Base-by-base conservation (phyloP, 306 rosid species). In the Amphicarpaea edgeworthii region DNA sequence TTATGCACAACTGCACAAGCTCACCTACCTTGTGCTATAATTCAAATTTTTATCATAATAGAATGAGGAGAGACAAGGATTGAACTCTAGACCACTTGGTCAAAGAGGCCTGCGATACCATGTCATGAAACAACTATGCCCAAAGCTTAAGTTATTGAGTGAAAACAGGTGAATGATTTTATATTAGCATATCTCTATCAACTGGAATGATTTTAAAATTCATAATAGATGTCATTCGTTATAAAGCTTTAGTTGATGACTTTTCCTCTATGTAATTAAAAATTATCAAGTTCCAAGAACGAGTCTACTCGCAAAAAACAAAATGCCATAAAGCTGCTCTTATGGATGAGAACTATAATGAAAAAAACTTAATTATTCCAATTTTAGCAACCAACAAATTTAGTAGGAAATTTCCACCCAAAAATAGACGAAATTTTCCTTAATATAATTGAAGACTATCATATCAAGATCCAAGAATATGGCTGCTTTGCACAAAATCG, bases 161-260 rank as follows among this genome's bases (percentile, higher is more conserved):
- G 32, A 28, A 28, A 28, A 28, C 32, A 28, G 32, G 32, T 28
- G 32, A 28, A 28, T 28, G 32, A 5, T 28, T 28, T 28, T 28
- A 3, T 28, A 28, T 28, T n/a, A n/a, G n/a, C n/a, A 1, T 28
- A 0, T 1, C 32, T 28, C 32, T 28, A 28, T 2, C 32, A 28
- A 32, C 23, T 17, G 14, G 16, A 63, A 37, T 40, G 28, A 3
- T 19, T 61, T 28, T 12, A 38, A 28, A 65, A 49, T 55, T 71
- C 30, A 63, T 26, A 59, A 37, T 26, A 49, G 49, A 49, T n/a
- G 40, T 70, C n/a, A 28, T 70, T 76, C 30, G 16, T 46, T 16
- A 23, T 21, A 34, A 57, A 34, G 26, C 49, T 55, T 19, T 55
- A 68, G 23, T 40, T 12, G 14, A 55, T 57, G 24, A 6, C 15